These are phyloP conservation scores for Alternaria brassicae DNA, from an alignment of 2,329 filamentous ascomycete genomes.

Conservation along the genomic window DNA sequence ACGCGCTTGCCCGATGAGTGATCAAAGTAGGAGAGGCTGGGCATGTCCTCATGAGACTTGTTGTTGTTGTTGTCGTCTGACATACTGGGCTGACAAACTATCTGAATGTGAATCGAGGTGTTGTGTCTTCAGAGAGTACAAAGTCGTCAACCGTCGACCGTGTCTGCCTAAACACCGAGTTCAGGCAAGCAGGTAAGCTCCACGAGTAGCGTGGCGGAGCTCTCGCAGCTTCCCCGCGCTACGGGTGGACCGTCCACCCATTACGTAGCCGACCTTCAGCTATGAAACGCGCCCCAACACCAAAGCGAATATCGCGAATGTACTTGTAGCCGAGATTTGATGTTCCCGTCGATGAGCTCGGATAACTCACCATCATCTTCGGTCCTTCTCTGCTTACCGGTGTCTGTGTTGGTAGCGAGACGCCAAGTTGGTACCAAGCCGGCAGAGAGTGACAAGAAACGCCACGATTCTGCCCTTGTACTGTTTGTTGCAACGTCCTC, in stretches of 20 bases:
- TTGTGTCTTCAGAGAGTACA: constrained; percentile 7
- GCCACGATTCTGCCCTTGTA: constrained; percentile 24
- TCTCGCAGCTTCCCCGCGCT: constrained; percentile 5
- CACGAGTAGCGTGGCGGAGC: neutral
- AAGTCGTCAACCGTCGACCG: neutral
- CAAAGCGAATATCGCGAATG: neutral
- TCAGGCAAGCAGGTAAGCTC: constrained; percentile 2
- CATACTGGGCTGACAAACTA: constrained; percentile 31
- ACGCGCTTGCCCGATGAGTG: constrained; percentile 54
- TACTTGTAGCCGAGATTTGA: neutral
- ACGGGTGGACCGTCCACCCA: neutral
- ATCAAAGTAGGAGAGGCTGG: constrained; percentile 52
- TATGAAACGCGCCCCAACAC: constrained; percentile 8
- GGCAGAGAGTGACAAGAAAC: constrained; percentile 27
- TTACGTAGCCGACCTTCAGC: constrained; percentile 8
- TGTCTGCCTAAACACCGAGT: constrained; percentile 10
- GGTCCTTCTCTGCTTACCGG: neutral
- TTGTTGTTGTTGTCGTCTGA: constrained; percentile 9
- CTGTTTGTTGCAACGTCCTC: constrained; percentile 23
- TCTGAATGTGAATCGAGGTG: constrained; percentile 8
- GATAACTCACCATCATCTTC: neutral
- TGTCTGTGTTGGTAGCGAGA: constrained; percentile 7
- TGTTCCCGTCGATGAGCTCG: neutral
- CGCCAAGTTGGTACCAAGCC: constrained; percentile 36
- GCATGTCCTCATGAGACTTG: constrained; percentile 44